Percentiles rank a stretch among this genome's conserved stretches.
Evolutionary conservation across 2,329 filamentous ascomycete species (phyloP).

Genomic region (Epicoccum sorghinum): DNA sequence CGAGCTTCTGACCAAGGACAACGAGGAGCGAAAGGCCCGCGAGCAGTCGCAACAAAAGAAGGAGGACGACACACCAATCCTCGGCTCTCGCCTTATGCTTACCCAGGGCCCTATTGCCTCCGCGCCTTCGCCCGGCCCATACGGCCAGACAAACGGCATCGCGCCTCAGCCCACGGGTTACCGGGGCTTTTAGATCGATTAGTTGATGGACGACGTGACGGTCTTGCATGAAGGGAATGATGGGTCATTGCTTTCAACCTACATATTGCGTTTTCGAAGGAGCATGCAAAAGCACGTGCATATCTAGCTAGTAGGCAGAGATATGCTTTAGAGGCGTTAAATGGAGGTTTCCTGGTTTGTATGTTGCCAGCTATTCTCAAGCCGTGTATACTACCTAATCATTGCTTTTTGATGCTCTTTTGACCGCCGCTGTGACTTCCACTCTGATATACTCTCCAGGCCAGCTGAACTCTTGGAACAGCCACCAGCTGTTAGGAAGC

Average conservation of each 20-base stretch:
- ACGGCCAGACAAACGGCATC: constrained; percentile 84
- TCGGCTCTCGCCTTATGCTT: constrained; percentile 91
- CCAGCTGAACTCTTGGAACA: too few relatives aligned
- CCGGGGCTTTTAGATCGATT: constrained; percentile 41
- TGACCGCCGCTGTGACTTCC: too few relatives aligned
- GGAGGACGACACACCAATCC: constrained; percentile 91
- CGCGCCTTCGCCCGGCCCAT: constrained; percentile 69
- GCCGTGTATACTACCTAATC: constrained; percentile 39
- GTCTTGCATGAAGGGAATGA: constrained; percentile 16
- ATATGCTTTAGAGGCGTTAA: constrained; percentile 42
- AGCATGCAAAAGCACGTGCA: constrained; percentile 33
- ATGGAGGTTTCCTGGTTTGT: constrained; percentile 25
- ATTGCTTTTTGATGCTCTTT: neutral
- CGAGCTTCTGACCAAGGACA: constrained; percentile 86
- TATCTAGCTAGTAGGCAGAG: constrained; percentile 22
- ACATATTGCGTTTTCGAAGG: constrained; percentile 35
- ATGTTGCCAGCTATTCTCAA: constrained; percentile 23
- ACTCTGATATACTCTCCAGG: too few relatives aligned
- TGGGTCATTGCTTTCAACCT: constrained; percentile 21
- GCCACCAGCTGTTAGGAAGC: too few relatives aligned
- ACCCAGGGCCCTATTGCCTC: constrained; percentile 78
- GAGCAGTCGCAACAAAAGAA: constrained; percentile 81
- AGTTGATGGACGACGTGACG: neutral
- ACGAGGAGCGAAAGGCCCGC: constrained; percentile 83
- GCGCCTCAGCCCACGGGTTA: constrained; percentile 80